Percentiles rank a stretch among this genome's conserved stretches.
Conservation (phyloP, 2,329 filamentous ascomycete genomes). For the Penicillium hesseltinei region DNA sequence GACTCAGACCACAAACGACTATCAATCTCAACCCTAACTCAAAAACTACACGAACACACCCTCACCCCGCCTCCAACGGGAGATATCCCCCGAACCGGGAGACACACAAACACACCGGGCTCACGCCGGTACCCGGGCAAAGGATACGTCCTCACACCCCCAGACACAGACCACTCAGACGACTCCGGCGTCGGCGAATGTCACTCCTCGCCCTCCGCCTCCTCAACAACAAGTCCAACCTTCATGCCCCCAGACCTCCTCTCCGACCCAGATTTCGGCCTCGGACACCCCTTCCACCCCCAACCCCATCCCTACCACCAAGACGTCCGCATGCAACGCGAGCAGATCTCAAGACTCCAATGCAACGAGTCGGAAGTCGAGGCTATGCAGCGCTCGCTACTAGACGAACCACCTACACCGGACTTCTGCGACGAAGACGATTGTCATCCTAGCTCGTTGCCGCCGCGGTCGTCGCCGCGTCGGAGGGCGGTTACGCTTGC, state of each 20-base stretch:
- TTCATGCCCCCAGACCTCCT: constrained; percentile 29
- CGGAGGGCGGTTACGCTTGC: constrained; percentile 30
- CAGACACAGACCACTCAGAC: constrained; percentile 35
- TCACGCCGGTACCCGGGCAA: neutral
- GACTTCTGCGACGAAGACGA: constrained; percentile 27
- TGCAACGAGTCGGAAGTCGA: constrained; percentile 39
- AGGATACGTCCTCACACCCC: constrained; percentile 37
- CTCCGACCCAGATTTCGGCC: neutral
- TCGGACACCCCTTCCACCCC: neutral
- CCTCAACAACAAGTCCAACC: constrained; percentile 32
- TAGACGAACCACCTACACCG: neutral
- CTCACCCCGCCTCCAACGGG: constrained; percentile 26
- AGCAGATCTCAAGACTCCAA: constrained; percentile 42
- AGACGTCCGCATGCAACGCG: constrained; percentile 37
- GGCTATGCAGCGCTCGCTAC: constrained; percentile 24
- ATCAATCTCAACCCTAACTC: constrained; percentile 41
- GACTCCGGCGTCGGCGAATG: constrained; percentile 34
- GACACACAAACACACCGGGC: constrained; percentile 13
- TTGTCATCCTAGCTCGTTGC: constrained; percentile 41
- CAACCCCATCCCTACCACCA: constrained; percentile 11
- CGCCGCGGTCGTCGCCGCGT: constrained; percentile 34
- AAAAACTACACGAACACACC: constrained; percentile 42
- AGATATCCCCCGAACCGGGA: neutral
- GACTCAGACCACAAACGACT: constrained; percentile 32
- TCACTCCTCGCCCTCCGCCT: constrained; percentile 60